Conservation (phyloP, 2,329 filamentous ascomycete species). For the Dryadomyces quercus-mongolicae region DNA sequence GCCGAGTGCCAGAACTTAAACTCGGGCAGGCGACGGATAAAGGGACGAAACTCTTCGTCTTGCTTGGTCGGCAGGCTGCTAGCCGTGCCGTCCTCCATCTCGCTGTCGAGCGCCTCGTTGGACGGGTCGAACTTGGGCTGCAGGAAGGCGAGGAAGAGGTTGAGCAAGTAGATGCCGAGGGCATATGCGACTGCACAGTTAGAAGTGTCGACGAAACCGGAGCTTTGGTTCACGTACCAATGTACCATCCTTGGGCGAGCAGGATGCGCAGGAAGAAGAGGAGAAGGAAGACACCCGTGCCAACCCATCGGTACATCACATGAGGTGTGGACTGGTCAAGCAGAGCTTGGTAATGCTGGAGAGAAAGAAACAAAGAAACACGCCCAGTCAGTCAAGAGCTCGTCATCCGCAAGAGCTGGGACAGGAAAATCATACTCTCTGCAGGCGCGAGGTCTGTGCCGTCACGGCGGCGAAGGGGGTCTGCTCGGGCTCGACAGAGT, state of each 20-base stretch:
- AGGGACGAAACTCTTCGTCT: conserved; percentile 95
- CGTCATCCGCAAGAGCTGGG: no score
- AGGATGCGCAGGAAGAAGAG: conserved; percentile 85
- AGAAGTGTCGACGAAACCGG: background rate
- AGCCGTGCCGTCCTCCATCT: conserved; percentile 85
- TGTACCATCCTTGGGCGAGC: conserved; percentile 95
- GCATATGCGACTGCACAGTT: conserved; percentile 72
- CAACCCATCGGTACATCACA: conserved; percentile 79
- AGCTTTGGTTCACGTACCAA: conserved; percentile 50
- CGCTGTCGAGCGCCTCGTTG: conserved; percentile 79
- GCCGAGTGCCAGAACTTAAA: conserved; percentile 99
- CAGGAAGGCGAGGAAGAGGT: conserved; percentile 96
- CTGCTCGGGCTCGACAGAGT: conserved; percentile 74
- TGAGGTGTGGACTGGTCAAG: conserved; percentile 90
- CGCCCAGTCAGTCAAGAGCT: no score
- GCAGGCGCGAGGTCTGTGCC: conserved; percentile 66
- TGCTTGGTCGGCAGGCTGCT: conserved; percentile 82
- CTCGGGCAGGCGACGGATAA: conserved; percentile 89
- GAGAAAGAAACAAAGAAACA: no score
- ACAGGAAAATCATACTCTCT: no score
- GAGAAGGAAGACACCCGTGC: conserved; percentile 62
- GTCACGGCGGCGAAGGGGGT: conserved; percentile 87
- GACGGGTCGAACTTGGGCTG: conserved; percentile 98
- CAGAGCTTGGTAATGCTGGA: conserved; percentile 82
- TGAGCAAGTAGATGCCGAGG: conserved; percentile 95